Conservation (phyloP, 2,329 filamentous ascomycete species). For the Trichoderma harzianum region DNA sequence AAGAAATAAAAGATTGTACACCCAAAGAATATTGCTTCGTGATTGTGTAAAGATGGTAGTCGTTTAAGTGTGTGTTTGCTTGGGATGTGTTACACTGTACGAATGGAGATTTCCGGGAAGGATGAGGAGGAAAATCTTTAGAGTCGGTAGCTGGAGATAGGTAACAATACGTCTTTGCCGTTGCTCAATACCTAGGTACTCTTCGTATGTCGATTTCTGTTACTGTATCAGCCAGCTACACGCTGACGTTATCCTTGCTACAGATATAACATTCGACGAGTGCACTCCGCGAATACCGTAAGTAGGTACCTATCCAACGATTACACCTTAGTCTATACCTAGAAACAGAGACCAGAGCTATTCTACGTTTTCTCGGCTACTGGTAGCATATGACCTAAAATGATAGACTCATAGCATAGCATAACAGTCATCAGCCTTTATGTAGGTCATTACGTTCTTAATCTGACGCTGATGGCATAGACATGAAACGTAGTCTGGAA, state of each 20-base stretch:
- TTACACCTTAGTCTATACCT: background rate
- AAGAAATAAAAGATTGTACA: background rate
- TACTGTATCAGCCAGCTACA: background rate
- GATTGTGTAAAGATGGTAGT: background rate
- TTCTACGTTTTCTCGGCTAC: background rate
- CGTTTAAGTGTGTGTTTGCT: background rate
- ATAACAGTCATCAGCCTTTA: background rate
- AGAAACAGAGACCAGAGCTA: background rate
- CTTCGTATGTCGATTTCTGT: background rate
- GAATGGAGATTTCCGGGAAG: background rate
- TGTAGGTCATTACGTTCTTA: background rate
- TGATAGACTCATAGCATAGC: background rate
- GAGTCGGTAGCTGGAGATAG: background rate
- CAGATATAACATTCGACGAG: background rate
- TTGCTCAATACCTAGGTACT: background rate
- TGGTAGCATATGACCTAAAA: background rate
- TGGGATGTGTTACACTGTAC: background rate
- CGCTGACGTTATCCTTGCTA: background rate
- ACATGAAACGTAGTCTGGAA: background rate
- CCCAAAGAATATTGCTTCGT: background rate
- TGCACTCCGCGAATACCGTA: background rate
- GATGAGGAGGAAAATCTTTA: background rate
- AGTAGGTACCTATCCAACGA: background rate
- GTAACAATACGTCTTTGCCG: background rate
- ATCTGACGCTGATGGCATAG: background rate